A percentile compares a stretch with the other conserved stretches of the same genome.
These are phyloP conservation scores for Tephrocybe sp. DNA, from an alignment of 768 basidiomycete species.

Conservation along the genomic window DNA sequence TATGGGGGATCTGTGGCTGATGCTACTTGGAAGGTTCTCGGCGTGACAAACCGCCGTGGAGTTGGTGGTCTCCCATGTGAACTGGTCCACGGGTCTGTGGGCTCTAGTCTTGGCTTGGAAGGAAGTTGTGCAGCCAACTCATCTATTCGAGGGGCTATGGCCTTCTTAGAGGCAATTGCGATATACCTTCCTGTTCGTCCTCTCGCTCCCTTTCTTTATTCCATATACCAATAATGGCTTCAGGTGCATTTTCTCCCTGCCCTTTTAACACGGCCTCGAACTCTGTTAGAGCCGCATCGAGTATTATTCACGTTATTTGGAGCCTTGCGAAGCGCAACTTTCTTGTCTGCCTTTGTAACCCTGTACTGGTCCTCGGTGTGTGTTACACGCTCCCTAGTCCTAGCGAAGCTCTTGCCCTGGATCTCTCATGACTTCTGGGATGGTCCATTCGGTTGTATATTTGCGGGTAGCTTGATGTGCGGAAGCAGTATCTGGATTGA, in stretches of 20 bases:
- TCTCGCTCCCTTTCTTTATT: background rate
- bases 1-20: slow-evolving; percentile 58
- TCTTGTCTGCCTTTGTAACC: slow-evolving; percentile 71
- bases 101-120: slow-evolving; percentile 43
- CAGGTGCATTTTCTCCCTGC: slow-evolving; percentile 74
- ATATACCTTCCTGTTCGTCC: slow-evolving; percentile 71
- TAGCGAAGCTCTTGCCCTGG: slow-evolving; percentile 62
- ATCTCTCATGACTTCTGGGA: slow-evolving; percentile 83
- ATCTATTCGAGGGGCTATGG: slow-evolving; percentile 48
- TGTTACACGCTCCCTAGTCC: slow-evolving; percentile 60
- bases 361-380: slow-evolving; percentile 74
- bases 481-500: slow-evolving; percentile 82
- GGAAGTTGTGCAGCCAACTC: slow-evolving; percentile 64
- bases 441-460: slow-evolving; percentile 67
- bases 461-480: slow-evolving; percentile 68
- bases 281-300: slow-evolving; percentile 44
- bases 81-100: slow-evolving; percentile 63
- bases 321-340: slow-evolving; percentile 64
- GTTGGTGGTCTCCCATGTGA: slow-evolving; percentile 79
- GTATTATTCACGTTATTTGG: slow-evolving; percentile 45
- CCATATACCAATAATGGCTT: slow-evolving; percentile 4
- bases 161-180: slow-evolving; percentile 60
- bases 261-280: slow-evolving; percentile 56
- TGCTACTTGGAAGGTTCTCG: slow-evolving; percentile 54
- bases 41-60: slow-evolving; percentile 48